A percentile compares a stretch with the other conserved stretches of the same genome.
These are phyloP conservation scores for Ascocoryne sarcoides DNA, from an alignment of 2,329 filamentous ascomycete genomes.

Conservation along the genomic window DNA sequence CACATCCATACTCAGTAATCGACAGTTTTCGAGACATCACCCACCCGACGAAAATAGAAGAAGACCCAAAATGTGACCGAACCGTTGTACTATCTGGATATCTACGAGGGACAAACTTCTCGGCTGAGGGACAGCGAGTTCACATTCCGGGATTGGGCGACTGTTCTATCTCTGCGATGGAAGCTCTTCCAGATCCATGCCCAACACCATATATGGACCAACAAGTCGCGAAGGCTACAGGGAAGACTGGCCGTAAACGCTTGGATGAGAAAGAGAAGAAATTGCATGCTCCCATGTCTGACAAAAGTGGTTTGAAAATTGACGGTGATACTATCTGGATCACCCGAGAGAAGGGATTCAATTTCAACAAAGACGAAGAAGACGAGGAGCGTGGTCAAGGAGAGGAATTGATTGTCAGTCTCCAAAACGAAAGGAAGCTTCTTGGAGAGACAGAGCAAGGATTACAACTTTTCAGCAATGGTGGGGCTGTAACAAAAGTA, in stretches of 20 bases:
- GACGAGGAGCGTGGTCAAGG: slow-evolving; percentile 75
- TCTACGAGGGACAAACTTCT: slow-evolving; percentile 87
- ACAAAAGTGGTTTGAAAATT: slow-evolving; percentile 90
- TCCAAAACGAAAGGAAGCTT: slow-evolving; percentile 74
- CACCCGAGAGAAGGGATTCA: slow-evolving; percentile 61
- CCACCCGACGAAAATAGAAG: slow-evolving; percentile 82
- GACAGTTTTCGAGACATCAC: slow-evolving; percentile 95
- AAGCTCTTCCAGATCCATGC: slow-evolving; percentile 86
- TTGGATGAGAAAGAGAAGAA: slow-evolving; percentile 96
- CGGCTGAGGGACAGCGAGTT: slow-evolving; percentile 73
- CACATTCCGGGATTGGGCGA: slow-evolving; percentile 92
- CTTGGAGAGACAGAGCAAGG: slow-evolving; percentile 77
- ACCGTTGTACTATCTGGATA: slow-evolving; percentile 90
- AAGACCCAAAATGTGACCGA: slow-evolving; percentile 81
- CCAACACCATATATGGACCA: slow-evolving; percentile 89
- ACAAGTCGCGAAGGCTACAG: slow-evolving; percentile 72
- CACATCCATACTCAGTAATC: slow-evolving; percentile 86
- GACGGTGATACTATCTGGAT: slow-evolving; percentile 97
- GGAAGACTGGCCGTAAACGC: slow-evolving; percentile 65
- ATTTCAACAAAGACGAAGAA: slow-evolving; percentile 60
- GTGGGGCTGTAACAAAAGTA: slow-evolving; percentile 55
- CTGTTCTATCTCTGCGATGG: slow-evolving; percentile 72
- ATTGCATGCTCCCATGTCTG: slow-evolving; percentile 94
- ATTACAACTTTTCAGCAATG: slow-evolving; percentile 76
- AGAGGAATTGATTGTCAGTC: slow-evolving; percentile 84